A percentile compares a stretch with the other conserved stretches of the same genome.
Evolutionary conservation across 2,329 filamentous ascomycete species (phyloP).

Genomic region (Pleurostoma richardsiae): DNA sequence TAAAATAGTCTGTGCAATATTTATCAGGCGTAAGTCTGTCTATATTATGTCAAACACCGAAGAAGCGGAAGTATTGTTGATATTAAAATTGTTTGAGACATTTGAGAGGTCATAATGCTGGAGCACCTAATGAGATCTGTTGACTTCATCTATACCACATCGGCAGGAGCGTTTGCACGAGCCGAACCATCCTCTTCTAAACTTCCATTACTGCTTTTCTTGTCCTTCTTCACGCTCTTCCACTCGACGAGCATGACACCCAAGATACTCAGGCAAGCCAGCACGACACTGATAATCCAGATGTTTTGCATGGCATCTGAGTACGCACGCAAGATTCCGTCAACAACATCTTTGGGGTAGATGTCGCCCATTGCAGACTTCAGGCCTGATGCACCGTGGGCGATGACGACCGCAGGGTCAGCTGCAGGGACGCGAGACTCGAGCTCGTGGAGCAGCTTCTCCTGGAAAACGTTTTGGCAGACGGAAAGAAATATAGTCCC

Average conservation of each 20-base stretch:
- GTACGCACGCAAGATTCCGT: slow-evolving; percentile 21
- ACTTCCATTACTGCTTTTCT: background rate
- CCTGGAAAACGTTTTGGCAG: slow-evolving; percentile 16
- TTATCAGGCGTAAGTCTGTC: no score
- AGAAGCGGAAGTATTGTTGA: no score
- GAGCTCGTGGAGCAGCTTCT: slow-evolving; percentile 11
- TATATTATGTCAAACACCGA: no score
- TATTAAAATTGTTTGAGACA: no score
- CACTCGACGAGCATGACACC: slow-evolving; percentile 28
- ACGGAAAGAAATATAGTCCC: slow-evolving; percentile 18
- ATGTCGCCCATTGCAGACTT: slow-evolving; percentile 4
- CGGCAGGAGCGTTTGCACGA: no score
- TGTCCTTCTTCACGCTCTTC: slow-evolving; percentile 32
- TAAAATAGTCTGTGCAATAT: no score
- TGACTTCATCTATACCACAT: no score
- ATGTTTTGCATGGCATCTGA: slow-evolving; percentile 19
- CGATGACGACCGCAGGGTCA: slow-evolving; percentile 13
- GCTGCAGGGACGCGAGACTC: slow-evolving; percentile 11
- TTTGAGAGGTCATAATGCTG: no score
- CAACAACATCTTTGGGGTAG: slow-evolving; percentile 7
- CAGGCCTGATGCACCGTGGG: slow-evolving; percentile 13
- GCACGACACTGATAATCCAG: slow-evolving; percentile 22
- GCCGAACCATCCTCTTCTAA: background rate
- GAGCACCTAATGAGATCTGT: no score
- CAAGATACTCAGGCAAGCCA: slow-evolving; percentile 26